Percentiles rank a stretch among this genome's conserved stretches.
Evolutionary conservation across 1,284 basidiomycete genomes (phyloP).

Genomic region (Apiotrichum akiyoshidainum): DNA sequence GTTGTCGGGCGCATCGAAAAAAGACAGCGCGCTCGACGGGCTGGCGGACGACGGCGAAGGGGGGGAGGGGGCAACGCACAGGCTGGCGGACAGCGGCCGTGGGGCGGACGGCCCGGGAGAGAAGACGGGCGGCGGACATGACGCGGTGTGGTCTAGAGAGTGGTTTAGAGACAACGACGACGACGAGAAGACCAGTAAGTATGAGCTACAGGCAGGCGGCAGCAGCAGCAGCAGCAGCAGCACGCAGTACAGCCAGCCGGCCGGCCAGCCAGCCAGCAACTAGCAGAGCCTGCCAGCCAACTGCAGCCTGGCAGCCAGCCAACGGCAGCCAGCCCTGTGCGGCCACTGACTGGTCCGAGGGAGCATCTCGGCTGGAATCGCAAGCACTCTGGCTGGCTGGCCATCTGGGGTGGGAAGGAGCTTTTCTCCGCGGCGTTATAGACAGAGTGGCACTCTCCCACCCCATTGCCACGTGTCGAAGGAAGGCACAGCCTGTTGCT

Average conservation of each 20-base stretch:
- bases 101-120: constrained; percentile 39
- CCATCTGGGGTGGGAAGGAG: background rate
- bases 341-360: background rate
- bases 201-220: no score
- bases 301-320: no score
- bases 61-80: constrained; percentile 16
- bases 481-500: no score
- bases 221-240: background rate
- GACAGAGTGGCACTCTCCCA: no score
- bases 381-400: constrained; percentile 1
- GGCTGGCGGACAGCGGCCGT: constrained; percentile 26
- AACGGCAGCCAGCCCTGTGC: no score
- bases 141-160: constrained; percentile 13
- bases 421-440: no score
- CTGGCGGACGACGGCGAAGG: background rate
- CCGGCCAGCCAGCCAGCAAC: background rate
- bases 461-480: no score
- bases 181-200: background rate
- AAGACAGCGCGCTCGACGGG: background rate
- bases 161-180: constrained; percentile 10
- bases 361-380: background rate
- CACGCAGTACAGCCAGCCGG: background rate
- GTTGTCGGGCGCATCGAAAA: background rate
- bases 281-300: background rate
- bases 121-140: constrained; percentile 43